Base-by-base conservation (phyloP, 148 eudicot genomes). In the Salicornia ramosissima region DNA sequence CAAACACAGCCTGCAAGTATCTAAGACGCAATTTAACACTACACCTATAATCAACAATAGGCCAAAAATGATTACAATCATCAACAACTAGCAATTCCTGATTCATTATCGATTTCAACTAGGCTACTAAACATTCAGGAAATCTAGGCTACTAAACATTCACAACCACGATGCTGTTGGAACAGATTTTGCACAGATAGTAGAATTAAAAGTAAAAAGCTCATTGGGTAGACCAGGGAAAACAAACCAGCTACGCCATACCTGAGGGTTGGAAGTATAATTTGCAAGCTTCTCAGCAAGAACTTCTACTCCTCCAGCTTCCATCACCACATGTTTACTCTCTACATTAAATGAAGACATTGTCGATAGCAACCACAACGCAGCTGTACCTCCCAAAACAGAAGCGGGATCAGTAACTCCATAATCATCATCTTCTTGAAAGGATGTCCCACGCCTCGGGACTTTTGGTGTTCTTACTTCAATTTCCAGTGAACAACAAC, bases 221-320 rank as follows among this genome's bases (percentile, higher is more conserved):
- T 34, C 22, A 63, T 2, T 63, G 47, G n/a, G 56, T 29, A 28
- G 28, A 26, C 43, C 8, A 15, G 43, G 2, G 22, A 19, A 49
- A 49, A 30, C 2, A 11, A 43, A 5, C 36, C 36, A 14, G 26
- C 26, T 34, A 53, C 40, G 26, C 21, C n/a, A 52, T 87, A 90
- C 96, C 92, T 78, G 86, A 26, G 80, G 70, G 63, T 75, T 88
- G 65, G 86, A 80, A 73, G 85, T 79, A 70, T 83, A 74, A 71
- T 67, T 70, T 51, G 83, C 75, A 72, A 90, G 87, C 84, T 86
- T 90, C 62, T 88, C 89, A 9, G 73, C 76, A 24, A 90, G 89
- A 53, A 71, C 84, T 71, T 90, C 96, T 36, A 90, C 82, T 67
- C 87, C 88, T 42, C 96, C 96, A 81, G 89, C 89, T 83, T 86